Base-by-base conservation (phyloP, 371 early-diverging fungal species). In the Syncephalastrum monosporum region DNA sequence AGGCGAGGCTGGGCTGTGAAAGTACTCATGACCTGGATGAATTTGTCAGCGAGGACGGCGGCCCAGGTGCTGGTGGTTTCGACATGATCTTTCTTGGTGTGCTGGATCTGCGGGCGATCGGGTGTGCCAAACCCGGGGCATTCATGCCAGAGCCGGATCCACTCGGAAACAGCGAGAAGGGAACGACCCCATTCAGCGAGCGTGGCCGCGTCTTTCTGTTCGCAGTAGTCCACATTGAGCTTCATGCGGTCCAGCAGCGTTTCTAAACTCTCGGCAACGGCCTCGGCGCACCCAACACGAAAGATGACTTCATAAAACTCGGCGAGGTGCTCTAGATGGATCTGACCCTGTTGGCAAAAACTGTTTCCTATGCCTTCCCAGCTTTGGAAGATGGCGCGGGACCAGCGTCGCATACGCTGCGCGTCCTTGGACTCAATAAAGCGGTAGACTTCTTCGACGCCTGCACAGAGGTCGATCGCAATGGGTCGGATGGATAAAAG, bases 331-430 rank as follows among this genome's bases (percentile, higher is more conserved):
- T 50, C 15, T 3, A 60, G 13, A 19, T 65, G 27, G 52, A 42
- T 50, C 14, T 42, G 53, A 6, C 0, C 38, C 5, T 0, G 21
- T 16, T 0, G 55, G 43, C 1, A 73, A 43, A 42, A 71, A 42
- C 77, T 77, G 38, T 69, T 67, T 44, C 77, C 74, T 19, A 77
- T 60, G 0, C 74, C 77, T 46, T 77, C 77, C 77, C 77, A 77
- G n/a, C 64, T 74, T 49, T 77, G 74, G 38, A 77, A 77, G 5
- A 71, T 52, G 1, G 68, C 63, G 43, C 75, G 61, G 51, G 62
- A 69, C 75, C 75, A 75, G 8, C 43, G 63, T 5, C 57, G 47
- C 38, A 64, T 54, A 19, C 63, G 38, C 25, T 54, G 47, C 3
- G 24, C 27, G 29, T 55, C 27, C 2, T 46, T 38, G 7, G 13